Percentiles rank a stretch among this genome's conserved stretches.
phyloP scores from a whole-genome alignment of 768 basidiomycete species.

The Leccinum incarnatum region DNA sequence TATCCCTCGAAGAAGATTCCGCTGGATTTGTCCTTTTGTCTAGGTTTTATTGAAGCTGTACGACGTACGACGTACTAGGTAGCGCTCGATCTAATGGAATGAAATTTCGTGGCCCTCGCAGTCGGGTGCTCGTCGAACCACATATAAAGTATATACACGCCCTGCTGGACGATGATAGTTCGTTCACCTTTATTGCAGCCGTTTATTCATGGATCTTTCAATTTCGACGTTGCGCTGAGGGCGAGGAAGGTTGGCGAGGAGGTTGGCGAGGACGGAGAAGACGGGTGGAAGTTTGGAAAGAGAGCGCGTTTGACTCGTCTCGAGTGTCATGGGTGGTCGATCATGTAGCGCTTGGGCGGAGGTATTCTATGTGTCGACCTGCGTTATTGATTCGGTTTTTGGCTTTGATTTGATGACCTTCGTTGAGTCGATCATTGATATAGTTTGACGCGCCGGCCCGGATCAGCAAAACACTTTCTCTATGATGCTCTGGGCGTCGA shows the following conservation, averaged over 20 bases:
- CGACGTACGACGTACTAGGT: background rate
- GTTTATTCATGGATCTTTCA: constrained; percentile 17
- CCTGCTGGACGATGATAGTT: constrained; percentile 47
- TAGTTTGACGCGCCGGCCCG: too few species aligned
- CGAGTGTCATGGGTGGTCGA: too few species aligned
- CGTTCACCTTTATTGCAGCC: constrained; percentile 29
- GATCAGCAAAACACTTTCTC: too few species aligned
- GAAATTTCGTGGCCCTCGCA: background rate
- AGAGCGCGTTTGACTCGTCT: too few species aligned
- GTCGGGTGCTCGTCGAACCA: background rate
- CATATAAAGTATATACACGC: constrained; percentile 32
- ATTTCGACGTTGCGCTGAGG: background rate
- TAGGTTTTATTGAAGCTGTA: background rate
- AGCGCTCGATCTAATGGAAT: background rate
- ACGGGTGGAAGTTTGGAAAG: too few species aligned
- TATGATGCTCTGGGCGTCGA: too few species aligned
- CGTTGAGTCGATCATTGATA: too few species aligned
- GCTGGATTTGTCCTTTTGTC: background rate
- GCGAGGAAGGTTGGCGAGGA: too few species aligned
- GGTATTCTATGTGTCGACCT: background rate
- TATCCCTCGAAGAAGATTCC: background rate
- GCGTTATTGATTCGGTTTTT: background rate
- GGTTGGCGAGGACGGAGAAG: too few species aligned
- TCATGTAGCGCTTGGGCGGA: background rate
- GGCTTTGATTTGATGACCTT: too few species aligned